Conservation (phyloP, 192 early-diverging fungal species). For the Spinellus fusiger region DNA sequence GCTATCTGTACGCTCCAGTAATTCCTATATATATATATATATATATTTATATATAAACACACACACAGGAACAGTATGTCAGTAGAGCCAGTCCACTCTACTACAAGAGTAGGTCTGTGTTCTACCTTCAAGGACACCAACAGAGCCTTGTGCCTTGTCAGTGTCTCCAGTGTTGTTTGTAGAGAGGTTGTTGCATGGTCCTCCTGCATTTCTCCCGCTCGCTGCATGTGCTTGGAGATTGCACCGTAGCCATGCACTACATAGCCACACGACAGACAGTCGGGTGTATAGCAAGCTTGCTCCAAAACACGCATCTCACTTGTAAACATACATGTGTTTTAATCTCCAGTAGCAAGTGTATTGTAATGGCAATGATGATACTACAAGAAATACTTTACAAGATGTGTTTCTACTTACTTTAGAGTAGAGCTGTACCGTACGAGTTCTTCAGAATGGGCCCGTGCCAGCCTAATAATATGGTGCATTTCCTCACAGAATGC, state of each 20-base stretch:
- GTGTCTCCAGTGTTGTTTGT: conserved; percentile 45
- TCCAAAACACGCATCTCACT: conserved; percentile 50
- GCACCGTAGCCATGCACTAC: conserved; percentile 43
- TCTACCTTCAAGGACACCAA: conserved; percentile 50
- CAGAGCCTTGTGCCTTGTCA: conserved; percentile 61
- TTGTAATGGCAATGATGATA: neutral
- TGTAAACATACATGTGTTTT: conserved; percentile 10
- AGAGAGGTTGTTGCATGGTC: conserved; percentile 31
- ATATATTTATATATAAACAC: neutral
- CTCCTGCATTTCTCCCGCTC: conserved; percentile 30
- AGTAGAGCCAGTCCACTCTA: neutral
- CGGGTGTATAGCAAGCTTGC: conserved; percentile 45
- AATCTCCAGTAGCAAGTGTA: neutral
- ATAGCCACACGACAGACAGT: conserved; percentile 50
- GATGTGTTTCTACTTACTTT: conserved; percentile 11
- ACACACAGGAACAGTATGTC: neutral
- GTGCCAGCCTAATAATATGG: conserved; percentile 46
- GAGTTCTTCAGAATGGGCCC: conserved; percentile 54
- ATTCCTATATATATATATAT: conserved; percentile 28
- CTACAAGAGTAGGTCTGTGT: neutral
- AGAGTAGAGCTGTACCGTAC: conserved; percentile 50
- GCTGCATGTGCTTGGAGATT: conserved; percentile 40
- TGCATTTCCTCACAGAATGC: conserved; percentile 53
- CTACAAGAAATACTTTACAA: neutral
- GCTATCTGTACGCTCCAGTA: conserved; percentile 51